These are phyloP conservation scores for Canna indica DNA, from an alignment of 176 grass and related monocot species.

Conservation along the genomic window DNA sequence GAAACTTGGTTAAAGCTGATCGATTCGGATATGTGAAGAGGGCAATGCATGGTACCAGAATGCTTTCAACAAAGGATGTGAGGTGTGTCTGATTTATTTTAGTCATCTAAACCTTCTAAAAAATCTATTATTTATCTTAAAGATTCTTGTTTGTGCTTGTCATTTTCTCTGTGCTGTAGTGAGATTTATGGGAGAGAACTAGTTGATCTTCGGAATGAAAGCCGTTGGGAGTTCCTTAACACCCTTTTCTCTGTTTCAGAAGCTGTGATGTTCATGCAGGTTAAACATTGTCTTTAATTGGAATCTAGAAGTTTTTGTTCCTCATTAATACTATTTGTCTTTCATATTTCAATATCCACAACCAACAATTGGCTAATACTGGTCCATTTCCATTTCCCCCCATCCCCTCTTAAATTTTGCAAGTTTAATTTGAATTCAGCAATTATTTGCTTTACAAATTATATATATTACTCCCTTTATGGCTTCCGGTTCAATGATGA, in stretches of 20 bases:
- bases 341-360: not conserved
- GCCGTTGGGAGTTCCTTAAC: slow-evolving; percentile 91
- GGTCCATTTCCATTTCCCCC: too few species aligned
- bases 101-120: not conserved
- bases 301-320: not conserved
- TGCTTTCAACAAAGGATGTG: slow-evolving; percentile 75
- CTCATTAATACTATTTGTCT: not conserved
- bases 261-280: slow-evolving; percentile 99
- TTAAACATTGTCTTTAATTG: slow-evolving; percentile 6
- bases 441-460: too few species aligned
- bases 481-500: too few species aligned
- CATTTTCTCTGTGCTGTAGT: slow-evolving; percentile 37
- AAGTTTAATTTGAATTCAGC: too few species aligned
- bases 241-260: slow-evolving; percentile 99
- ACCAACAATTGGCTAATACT: not conserved
- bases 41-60: slow-evolving; percentile 94
- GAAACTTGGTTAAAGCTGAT: slow-evolving; percentile 94
- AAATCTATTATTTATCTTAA: slow-evolving; percentile 13
- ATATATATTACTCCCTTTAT: too few species aligned
- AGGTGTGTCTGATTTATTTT: slow-evolving; percentile 42
- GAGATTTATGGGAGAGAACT: slow-evolving; percentile 97
- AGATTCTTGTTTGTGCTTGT: not conserved
- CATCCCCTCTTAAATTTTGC: too few species aligned
- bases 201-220: slow-evolving; percentile 89
- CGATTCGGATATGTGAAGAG: slow-evolving; percentile 94